Conservation (phyloP, 805 yeast species). For the Metschnikowia matae region DNA sequence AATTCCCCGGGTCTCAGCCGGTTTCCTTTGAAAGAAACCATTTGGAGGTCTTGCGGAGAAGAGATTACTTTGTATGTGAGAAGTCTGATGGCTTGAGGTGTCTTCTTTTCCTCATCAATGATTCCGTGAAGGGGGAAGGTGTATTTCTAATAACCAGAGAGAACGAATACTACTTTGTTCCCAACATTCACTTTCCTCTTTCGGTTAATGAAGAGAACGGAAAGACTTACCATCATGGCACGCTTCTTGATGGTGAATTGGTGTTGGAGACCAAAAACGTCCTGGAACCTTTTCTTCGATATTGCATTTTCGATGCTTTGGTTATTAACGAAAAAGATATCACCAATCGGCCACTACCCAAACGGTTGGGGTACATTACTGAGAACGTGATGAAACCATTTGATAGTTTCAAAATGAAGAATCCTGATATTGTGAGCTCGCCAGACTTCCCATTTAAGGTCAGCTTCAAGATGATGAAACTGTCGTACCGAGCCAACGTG, state of each 20-base stretch:
- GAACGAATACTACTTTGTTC: constrained; percentile 78
- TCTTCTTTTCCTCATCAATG: constrained; percentile 61
- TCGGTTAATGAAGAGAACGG: constrained; percentile 41
- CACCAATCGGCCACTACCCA: constrained; percentile 66
- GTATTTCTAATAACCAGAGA: constrained; percentile 86
- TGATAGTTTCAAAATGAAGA: constrained; percentile 57
- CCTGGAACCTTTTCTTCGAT: constrained; percentile 51
- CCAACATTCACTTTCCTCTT: constrained; percentile 79
- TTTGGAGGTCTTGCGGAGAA: constrained; percentile 53
- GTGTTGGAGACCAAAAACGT: constrained; percentile 69
- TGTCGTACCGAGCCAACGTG: constrained; percentile 70
- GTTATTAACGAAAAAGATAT: constrained; percentile 74
- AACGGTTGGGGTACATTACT: constrained; percentile 82
- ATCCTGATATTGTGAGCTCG: constrained; percentile 67
- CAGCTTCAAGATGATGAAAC: constrained; percentile 83
- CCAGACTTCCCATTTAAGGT: constrained; percentile 76
- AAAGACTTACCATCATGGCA: constrained; percentile 72
- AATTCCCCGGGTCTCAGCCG: constrained; percentile 94
- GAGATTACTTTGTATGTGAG: constrained; percentile 93
- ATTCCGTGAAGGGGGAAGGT: constrained; percentile 78
- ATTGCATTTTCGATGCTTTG: constrained; percentile 86
- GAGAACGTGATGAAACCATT: constrained; percentile 81
- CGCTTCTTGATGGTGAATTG: constrained; percentile 90
- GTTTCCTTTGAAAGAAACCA: constrained; percentile 81
- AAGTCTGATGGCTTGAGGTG: constrained; percentile 92